phyloP scores from a whole-genome alignment of 108 stramenopile species.

The Discostella pseudostelligera region DNA sequence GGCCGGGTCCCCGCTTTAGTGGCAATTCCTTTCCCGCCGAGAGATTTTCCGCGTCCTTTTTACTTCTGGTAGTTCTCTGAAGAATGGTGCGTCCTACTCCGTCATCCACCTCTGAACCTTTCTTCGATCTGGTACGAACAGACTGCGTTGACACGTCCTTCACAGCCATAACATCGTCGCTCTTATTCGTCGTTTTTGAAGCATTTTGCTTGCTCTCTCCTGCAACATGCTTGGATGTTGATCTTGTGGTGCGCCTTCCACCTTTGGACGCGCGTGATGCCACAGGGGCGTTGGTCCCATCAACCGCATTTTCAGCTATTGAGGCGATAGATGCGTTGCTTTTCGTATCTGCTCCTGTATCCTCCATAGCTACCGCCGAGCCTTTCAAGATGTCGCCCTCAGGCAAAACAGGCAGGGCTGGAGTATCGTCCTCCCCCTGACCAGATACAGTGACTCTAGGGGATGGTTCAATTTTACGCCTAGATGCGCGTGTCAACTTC shows the following conservation, averaged over 20 bases:
- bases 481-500: constrained; percentile 7
- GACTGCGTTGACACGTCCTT: too few relatives aligned
- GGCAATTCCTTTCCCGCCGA: not conserved
- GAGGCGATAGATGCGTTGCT: constrained; percentile 3
- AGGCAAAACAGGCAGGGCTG: constrained; percentile 23
- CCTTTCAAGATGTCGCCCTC: constrained; percentile 26
- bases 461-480: constrained; percentile 11
- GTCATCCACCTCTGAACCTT: too few relatives aligned
- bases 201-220: not conserved
- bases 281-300: not conserved
- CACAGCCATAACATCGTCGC: not conserved
- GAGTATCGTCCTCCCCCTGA: not conserved
- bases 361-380: not conserved
- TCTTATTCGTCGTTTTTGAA: not conserved
- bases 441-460: constrained; percentile 22
- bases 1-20: constrained; percentile 1
- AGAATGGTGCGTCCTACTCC: too few relatives aligned
- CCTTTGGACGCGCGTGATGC: not conserved
- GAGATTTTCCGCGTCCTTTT: too few relatives aligned
- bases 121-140: too few relatives aligned
- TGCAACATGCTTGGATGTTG: not conserved
- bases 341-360: not conserved
- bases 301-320: constrained; percentile 1
- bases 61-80: too few relatives aligned
- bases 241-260: constrained; percentile 1